phyloP scores from a whole-genome alignment of 352 stramenopile genomes.

The Phytophthora parvispora region DNA sequence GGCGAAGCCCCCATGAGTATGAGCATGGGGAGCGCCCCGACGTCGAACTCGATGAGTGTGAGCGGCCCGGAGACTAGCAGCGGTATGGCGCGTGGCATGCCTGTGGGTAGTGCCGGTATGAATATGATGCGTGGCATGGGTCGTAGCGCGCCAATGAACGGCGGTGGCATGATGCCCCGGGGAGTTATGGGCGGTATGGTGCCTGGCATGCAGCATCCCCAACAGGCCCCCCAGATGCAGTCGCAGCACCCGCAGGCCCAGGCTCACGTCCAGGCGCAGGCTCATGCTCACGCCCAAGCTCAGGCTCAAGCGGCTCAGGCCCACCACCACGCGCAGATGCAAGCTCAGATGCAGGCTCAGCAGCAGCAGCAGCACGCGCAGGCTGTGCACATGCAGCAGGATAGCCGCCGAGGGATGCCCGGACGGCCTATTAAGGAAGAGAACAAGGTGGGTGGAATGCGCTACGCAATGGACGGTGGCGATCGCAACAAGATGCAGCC shows the following conservation, averaged over 20 bases:
- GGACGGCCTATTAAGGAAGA: conserved; percentile 79
- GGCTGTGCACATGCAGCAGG: conserved; percentile 69
- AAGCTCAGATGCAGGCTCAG: conserved; percentile 68
- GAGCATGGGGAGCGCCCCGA: conserved; percentile 56
- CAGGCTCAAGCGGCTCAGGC: conserved; percentile 72
- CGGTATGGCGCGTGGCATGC: conserved; percentile 54
- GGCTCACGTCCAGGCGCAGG: conserved; percentile 62
- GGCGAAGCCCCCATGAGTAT: conserved; percentile 60
- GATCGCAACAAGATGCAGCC: conserved; percentile 71
- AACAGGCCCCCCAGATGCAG: conserved; percentile 62
- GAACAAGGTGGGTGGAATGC: conserved; percentile 61
- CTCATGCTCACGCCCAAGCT: conserved; percentile 68
- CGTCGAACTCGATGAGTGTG: conserved; percentile 44
- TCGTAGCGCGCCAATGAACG: conserved; percentile 64
- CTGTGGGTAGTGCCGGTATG: conserved; percentile 61
- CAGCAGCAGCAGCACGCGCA: conserved; percentile 73
- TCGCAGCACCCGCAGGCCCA: conserved; percentile 70
- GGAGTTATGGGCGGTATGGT: conserved; percentile 76
- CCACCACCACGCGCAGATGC: conserved; percentile 68
- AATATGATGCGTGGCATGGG: conserved; percentile 79
- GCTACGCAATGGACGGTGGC: conserved; percentile 73
- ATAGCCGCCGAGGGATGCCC: conserved; percentile 66
- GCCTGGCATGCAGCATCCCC: conserved; percentile 74
- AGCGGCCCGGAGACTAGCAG: conserved; percentile 57
- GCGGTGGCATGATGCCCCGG: conserved; percentile 70